Evolutionary conservation across 192 early-diverging fungal genomes (phyloP), one percentile per base, ranked within the genome.

Genomic region (Backusella psychrophila): DNA sequence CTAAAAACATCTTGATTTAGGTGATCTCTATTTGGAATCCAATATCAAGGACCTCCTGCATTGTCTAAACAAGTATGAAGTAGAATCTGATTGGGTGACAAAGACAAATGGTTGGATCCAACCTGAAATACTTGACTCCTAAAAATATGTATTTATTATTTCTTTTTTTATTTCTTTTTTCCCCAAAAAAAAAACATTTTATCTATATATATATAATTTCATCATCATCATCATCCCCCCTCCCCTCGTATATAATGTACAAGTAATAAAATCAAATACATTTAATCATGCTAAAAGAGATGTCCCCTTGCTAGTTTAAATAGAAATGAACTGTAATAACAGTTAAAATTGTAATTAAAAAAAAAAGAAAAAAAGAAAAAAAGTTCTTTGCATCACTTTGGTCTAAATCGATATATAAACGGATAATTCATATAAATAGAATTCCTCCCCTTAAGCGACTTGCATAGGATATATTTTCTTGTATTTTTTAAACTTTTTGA

Each of bases 51-150:
- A 41, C 31, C 63, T 76, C n/a, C 39, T 66, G 19, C 23, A 68
- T 31, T 68, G 42, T 33, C 41, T 76, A 15, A 76, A 68, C 34
- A 66, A 76, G 29, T 76, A 76, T 56, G 75, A 76, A 33, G 33
- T 68, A 15, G 75, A 76, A 34, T 66, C 75, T 19, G 42, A 76
- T 26, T 42, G 44, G 39, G 66, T 76, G 21, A 69, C 66, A 26
- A 31, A 66, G n/a, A 63, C 74, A 23, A 75, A 75, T 38, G 74
- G 74, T 44, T 75, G 74, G 74, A 69, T 69, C n/a, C 68, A 69
- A 35, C 68, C 68, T 7, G 68, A 69, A 69, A 41, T 69, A 12
- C 3, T 69, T n/a, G 19, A 17, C 46, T 49, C 46, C n/a, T 69
- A 69, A 69, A 34, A 23, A 59, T 59, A 59, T 59, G 53, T 23